Evolutionary conservation across 257 asterid species (phyloP).

Genomic region (Gynochthodes officinalis): DNA sequence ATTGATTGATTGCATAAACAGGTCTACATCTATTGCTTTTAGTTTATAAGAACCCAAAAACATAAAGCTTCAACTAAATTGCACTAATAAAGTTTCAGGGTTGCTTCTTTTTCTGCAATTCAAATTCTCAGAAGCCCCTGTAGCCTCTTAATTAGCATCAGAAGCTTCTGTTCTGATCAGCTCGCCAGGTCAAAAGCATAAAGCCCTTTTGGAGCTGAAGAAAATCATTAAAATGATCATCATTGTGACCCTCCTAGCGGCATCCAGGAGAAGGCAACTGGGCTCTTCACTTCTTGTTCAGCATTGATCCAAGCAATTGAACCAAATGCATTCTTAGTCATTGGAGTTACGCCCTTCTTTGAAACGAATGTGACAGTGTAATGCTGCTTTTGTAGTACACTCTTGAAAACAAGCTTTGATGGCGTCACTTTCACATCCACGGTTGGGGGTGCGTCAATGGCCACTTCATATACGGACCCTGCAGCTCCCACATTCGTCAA

Average conservation of each 20-base stretch:
- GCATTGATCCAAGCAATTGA: constrained; percentile 64
- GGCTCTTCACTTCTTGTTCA: constrained; percentile 61
- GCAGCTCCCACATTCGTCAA: constrained; percentile 75
- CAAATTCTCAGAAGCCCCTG: neutral
- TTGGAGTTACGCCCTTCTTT: constrained; percentile 20
- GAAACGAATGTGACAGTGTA: constrained; percentile 72
- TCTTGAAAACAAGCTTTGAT: constrained; percentile 39
- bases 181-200: neutral
- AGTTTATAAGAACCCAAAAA: neutral
- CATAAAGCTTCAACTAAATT: neutral
- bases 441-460: constrained; percentile 34
- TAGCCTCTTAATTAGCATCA: neutral
- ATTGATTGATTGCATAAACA: neutral
- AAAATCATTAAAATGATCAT: constrained; percentile 1
- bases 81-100: neutral
- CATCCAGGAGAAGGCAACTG: constrained; percentile 67
- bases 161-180: neutral
- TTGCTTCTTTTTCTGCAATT: neutral
- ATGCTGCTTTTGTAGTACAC: constrained; percentile 41
- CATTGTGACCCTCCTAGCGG: constrained; percentile 12
- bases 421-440: constrained; percentile 66
- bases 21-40: neutral
- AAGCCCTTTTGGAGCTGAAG: neutral
- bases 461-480: constrained; percentile 43
- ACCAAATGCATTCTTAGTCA: constrained; percentile 47